Conservation (phyloP, 129 eudicot genomes). For the sunflower (Helianthus annuus) region HanXRQr2.0-SUNRISE NC_035441.2:151077443-151077942, state of each 20-base stretch:
- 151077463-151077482: too few relatives aligned
- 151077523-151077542: conserved; percentile 59
- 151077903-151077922: conserved; percentile 52
- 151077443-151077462: too few relatives aligned
- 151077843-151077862: conserved; percentile 53
- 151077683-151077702: conserved; percentile 35
- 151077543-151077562: conserved; percentile 47
- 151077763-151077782: conserved; percentile 40
- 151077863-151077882: conserved; percentile 54
- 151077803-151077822: conserved; percentile 39
- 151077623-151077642: conserved; percentile 44
- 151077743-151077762: conserved; percentile 21
- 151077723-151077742: conserved; percentile 60
- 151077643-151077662: conserved; percentile 41
- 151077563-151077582: conserved; percentile 44
- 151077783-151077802: conserved; percentile 28
- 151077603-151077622: conserved; percentile 43
- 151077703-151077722: conserved; percentile 53
- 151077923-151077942: conserved; percentile 41
- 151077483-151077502: too few relatives aligned
- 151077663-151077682: conserved; percentile 51
- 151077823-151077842: conserved; percentile 54
- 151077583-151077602: conserved; percentile 47
- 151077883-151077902: conserved; percentile 45
- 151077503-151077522: conserved; percentile 15